These are phyloP conservation scores for Immersiporthe knoxdaviesiana DNA, from an alignment of 2,329 filamentous ascomycete species.

Conservation along the genomic window DNA sequence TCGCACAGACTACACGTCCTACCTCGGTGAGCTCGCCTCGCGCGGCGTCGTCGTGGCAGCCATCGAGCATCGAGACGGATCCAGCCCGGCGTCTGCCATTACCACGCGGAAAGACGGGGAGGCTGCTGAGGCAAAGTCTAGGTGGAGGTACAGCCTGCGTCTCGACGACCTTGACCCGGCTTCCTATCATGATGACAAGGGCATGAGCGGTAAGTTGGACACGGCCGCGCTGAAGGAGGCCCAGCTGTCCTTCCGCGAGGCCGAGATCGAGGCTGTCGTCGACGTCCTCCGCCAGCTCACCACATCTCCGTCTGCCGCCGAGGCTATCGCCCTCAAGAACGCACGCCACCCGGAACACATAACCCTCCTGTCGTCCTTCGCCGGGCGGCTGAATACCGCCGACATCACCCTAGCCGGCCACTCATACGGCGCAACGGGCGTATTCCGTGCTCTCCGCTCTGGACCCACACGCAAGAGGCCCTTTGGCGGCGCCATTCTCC, in stretches of 20 bases:
- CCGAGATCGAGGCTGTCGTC: conserved; percentile 52
- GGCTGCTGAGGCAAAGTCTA: conserved; percentile 19
- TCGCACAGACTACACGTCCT: conserved; percentile 56
- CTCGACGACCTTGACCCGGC: conserved; percentile 20
- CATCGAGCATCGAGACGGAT: conserved; percentile 57
- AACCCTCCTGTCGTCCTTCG: conserved; percentile 50
- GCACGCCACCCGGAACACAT: background rate
- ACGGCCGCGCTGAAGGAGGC: conserved; percentile 45
- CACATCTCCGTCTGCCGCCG: conserved; percentile 40
- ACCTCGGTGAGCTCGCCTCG: conserved; percentile 54
- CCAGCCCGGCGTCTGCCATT: conserved; percentile 50
- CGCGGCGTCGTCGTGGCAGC: conserved; percentile 53
- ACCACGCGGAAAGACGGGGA: conserved; percentile 36
- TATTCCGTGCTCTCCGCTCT: conserved; percentile 59
- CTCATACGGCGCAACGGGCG: conserved; percentile 68
- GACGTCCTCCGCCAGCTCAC: conserved; percentile 47
- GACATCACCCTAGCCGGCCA: conserved; percentile 64
- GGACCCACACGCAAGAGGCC: conserved; percentile 37
- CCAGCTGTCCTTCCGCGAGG: conserved; percentile 55
- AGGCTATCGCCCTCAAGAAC: background rate
- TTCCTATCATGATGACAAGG: conserved; percentile 24
- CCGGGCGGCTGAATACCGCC: conserved; percentile 56
- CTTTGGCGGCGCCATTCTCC: conserved; percentile 60
- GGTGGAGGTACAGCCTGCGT: conserved; percentile 23
- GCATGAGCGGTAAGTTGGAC: conserved; percentile 34